These are phyloP conservation scores for Yamadazyma kanchanaburiensis DNA, from an alignment of 1,139 yeast genomes.

Conservation along the genomic window DNA sequence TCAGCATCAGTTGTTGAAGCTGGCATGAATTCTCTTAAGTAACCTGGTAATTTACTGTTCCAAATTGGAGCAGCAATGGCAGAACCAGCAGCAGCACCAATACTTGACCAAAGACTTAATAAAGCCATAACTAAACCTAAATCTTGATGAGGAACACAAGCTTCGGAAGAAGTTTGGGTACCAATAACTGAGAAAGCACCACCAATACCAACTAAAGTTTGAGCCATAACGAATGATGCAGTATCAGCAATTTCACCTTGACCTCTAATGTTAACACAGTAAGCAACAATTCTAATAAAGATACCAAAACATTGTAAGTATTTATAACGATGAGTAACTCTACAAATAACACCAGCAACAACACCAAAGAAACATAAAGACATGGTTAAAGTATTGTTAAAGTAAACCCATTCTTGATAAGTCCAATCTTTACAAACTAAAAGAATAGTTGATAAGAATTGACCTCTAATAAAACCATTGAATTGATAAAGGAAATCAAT, in stretches of 20 bases:
- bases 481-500: slow-evolving; percentile 12
- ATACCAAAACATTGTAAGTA: slow-evolving; percentile 24
- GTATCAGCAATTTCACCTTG: slow-evolving; percentile 16
- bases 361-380: slow-evolving; percentile 31
- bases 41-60: slow-evolving; percentile 36
- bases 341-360: slow-evolving; percentile 24
- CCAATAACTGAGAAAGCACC: slow-evolving; percentile 30
- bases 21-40: slow-evolving; percentile 21
- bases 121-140: slow-evolving; percentile 43
- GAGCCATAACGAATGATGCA: slow-evolving; percentile 16
- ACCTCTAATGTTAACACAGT: slow-evolving; percentile 21
- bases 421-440: slow-evolving; percentile 21
- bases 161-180: slow-evolving; percentile 29
- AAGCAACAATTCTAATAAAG: slow-evolving; percentile 23
- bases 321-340: slow-evolving; percentile 29
- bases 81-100: slow-evolving; percentile 45
- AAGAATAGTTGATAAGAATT: slow-evolving; percentile 13
- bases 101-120: slow-evolving; percentile 34
- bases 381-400: slow-evolving; percentile 30
- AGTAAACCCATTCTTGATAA: slow-evolving; percentile 27
- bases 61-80: slow-evolving; percentile 49
- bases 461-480: slow-evolving; percentile 18
- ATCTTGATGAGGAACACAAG: slow-evolving; percentile 44
- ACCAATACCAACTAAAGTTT: slow-evolving; percentile 25
- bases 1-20: slow-evolving; percentile 12